Evolutionary conservation across 352 stramenopile species (phyloP), one percentile per base, ranked within the genome.

Genomic region (Phytophthora pinifolia): DNA sequence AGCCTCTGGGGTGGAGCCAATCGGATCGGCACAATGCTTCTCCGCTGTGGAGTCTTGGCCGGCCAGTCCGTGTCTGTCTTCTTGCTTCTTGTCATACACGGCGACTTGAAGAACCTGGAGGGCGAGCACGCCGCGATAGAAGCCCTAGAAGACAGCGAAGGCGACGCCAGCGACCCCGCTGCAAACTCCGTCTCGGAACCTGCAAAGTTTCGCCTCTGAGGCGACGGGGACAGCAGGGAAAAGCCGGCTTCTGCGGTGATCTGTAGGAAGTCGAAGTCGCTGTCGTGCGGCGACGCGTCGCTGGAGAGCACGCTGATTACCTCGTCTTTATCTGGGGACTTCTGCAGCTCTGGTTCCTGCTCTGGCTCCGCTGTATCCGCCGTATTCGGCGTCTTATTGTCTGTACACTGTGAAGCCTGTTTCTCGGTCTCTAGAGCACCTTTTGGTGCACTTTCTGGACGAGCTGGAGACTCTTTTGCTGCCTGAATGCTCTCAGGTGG

Each of bases 61-160:
- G 50, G 6, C 31, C 18, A 17, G 20, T 25, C 20, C 20, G 20
- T 25, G 20, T 3, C 20, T 15, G 47, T 54, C 18, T 48, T 29
- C 15, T 41, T 46, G 9, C 18, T 46, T 13, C 38, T 38, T 6
- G 59, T 49, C 32, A 49, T 66, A 33, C 79, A 62, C 9, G 84
- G 82, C 17, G 82, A 92, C 14, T 82, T 80, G 47, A 94, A 89
- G 61, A 91, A 94, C 15, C 55, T 68, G 10, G 84, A 92, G 5
- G 84, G 84, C 2, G 82, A 94, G 22, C 59, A 72, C 9, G 70
- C 43, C 0, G 54, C 45, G 36, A 61, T 83, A 2, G 60, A 64
- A 6, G 15, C 41, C 13, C 51, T 38, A 12, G 60, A 56, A 1
- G 67, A 70, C 42, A 62, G 34, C 17, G 53, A 53, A 5, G 62